Conservation (phyloP, 2,329 filamentous ascomycete species). For the Alternaria metachromatica region DNA sequence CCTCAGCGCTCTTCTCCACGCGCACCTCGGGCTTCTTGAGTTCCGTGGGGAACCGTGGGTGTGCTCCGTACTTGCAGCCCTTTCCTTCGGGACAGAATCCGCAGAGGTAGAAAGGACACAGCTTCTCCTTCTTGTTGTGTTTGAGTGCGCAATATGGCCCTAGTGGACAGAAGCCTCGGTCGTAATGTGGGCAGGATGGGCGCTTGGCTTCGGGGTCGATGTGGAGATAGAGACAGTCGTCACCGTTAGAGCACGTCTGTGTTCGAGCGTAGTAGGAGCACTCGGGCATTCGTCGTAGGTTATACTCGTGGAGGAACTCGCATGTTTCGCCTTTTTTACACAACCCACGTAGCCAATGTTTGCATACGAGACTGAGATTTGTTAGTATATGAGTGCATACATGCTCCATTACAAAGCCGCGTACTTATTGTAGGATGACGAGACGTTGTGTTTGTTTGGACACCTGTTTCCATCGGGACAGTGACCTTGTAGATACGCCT, state of each 20-base stretch:
- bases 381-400: conserved; percentile 10
- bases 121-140: conserved; percentile 75
- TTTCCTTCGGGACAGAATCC: conserved; percentile 92
- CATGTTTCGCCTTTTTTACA: conserved; percentile 98
- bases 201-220: conserved; percentile 80
- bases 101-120: conserved; percentile 87
- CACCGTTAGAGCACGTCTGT: conserved; percentile 93
- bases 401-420: conserved; percentile 21
- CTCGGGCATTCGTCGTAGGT: conserved; percentile 96
- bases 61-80: conserved; percentile 78
- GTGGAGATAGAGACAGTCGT: conserved; percentile 94
- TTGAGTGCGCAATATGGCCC: conserved; percentile 87
- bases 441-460: conserved; percentile 76
- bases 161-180: conserved; percentile 91
- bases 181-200: conserved; percentile 75
- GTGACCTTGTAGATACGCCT: conserved; percentile 82
- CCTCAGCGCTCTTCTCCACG: conserved; percentile 76
- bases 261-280: conserved; percentile 96
- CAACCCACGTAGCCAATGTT: conserved; percentile 95
- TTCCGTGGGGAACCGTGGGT: conserved; percentile 81
- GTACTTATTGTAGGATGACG: conserved; percentile 69
- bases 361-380: conserved; percentile 78
- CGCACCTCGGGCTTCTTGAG: conserved; percentile 64
- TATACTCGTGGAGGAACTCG: conserved; percentile 99
- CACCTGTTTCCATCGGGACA: conserved; percentile 86